Base-by-base conservation (phyloP, 2,329 filamentous ascomycete genomes). In the Huntiella decipiens region DNA sequence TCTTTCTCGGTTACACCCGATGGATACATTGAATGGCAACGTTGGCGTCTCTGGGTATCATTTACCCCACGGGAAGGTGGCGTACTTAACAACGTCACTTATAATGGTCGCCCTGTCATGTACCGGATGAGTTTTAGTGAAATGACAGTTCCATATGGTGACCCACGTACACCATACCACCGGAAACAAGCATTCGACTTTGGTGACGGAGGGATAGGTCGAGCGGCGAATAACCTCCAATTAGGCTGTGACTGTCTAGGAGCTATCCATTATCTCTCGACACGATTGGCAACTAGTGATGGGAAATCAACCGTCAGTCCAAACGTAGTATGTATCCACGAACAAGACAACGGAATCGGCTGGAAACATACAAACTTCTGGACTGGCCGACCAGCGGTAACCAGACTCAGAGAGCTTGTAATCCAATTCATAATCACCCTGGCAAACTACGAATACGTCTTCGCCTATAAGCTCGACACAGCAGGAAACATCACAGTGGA, bases 181-280 rank as follows among this genome's bases (percentile, higher is more conserved):
- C 68, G 77, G 37, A 83, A 84, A 56, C 73, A 77, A 45, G 79
- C 78, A 1, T 82, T 84, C 53, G 79, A 83, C 53, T 72, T 83
- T 50, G 79, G 79, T 5, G 77, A 83, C 49, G 74, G 70, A 7
- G 79, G 79, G 4, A 72, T 74, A 17, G 79, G 79, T 1, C 68
- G 73, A 42, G 73, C 68, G 41, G 74, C 76, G 12, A 84, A 84
- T 57, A 80, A 80, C 51, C 66, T 85, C 2, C 63, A 67, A 12
- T 65, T 82, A 0, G 79, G 79, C 13, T 82, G 79, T 47, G 79
- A 83, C 55, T 79, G 79, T 52, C 66, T 84, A 0, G 80, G 80
- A 5, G 68, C 71, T 0, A 80, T 81, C 52, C 72, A 79, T 49
- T 70, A 70, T 51, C 71, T 83, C 49, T 74, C 79, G 52, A 67